phyloP scores from a whole-genome alignment of 345 rosid species.

The Anastatica hierochuntica region DNA sequence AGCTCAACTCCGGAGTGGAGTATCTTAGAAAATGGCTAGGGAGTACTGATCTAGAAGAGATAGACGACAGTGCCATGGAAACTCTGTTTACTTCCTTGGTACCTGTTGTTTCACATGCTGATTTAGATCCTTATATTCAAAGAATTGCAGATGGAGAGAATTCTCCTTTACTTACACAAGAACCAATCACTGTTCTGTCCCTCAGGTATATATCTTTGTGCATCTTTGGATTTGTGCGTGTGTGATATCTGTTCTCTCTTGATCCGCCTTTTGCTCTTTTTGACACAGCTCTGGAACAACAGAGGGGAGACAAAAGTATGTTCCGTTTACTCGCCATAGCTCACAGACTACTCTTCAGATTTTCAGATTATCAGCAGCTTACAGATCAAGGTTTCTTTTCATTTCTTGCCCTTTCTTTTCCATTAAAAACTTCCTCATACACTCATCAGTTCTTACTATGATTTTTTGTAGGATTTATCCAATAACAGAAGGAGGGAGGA shows the following conservation, averaged over 20 bases:
- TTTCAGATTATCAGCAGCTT: constrained; percentile 76
- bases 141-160: constrained; percentile 86
- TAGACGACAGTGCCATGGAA: constrained; percentile 57
- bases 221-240: not conserved
- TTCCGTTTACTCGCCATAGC: constrained; percentile 75
- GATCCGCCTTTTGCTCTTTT: not conserved
- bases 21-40: constrained; percentile 65
- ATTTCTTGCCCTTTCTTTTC: too few relatives aligned
- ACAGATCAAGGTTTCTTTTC: constrained; percentile 92
- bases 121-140: constrained; percentile 66
- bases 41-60: constrained; percentile 29
- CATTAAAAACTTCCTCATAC: too few relatives aligned
- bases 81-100: constrained; percentile 54
- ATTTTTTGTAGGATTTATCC: too few relatives aligned
- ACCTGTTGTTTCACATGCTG: constrained; percentile 79
- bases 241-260: not conserved
- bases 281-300: constrained; percentile 81
- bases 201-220: constrained; percentile 39
- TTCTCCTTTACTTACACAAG: constrained; percentile 60
- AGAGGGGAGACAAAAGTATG: constrained; percentile 75
- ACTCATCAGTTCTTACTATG: too few relatives aligned
- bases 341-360: constrained; percentile 70
- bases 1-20: constrained; percentile 47
- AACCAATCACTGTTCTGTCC: constrained; percentile 58
- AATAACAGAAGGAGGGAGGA: constrained; percentile 67